These are phyloP conservation scores for Xerophyta viscosa DNA, from an alignment of 106 monocot genomes.

Conservation along the genomic window DNA sequence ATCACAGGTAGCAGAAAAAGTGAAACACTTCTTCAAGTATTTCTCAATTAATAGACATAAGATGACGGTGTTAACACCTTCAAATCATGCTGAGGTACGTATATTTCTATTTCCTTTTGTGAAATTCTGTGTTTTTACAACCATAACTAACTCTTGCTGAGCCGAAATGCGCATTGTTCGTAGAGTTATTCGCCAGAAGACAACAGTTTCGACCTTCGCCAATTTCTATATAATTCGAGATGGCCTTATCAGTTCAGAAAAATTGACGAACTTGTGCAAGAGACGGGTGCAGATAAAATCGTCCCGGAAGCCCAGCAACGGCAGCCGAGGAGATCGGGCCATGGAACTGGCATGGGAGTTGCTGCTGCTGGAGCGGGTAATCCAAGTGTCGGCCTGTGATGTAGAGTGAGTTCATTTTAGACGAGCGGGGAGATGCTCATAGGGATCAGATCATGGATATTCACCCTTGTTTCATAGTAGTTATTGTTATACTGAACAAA, in stretches of 20 bases:
- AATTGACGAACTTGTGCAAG: slow-evolving; percentile 70
- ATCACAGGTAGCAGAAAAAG: slow-evolving; percentile 83
- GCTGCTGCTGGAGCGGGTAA: slow-evolving; percentile 54
- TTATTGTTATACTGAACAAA: too few species aligned
- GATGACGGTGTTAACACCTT: slow-evolving; percentile 98
- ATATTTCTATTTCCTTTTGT: neutral
- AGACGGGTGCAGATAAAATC: slow-evolving; percentile 24
- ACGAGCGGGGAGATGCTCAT: too few species aligned
- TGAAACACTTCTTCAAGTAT: slow-evolving; percentile 98
- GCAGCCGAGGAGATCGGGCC: slow-evolving; percentile 2
- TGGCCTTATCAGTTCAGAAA: slow-evolving; percentile 98
- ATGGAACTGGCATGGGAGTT: slow-evolving; percentile 67
- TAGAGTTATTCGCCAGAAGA: slow-evolving; percentile 99
- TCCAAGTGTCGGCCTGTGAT: slow-evolving; percentile 39
- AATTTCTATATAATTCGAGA: slow-evolving; percentile 90
- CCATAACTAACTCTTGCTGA: too few species aligned
- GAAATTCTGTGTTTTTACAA: too few species aligned
- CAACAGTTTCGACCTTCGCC: slow-evolving; percentile 93
- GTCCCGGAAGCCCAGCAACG: neutral
- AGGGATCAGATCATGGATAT: too few species aligned
- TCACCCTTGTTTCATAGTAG: too few species aligned
- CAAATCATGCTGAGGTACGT: slow-evolving; percentile 92
- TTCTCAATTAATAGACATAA: slow-evolving; percentile 97
- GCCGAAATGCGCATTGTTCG: slow-evolving; percentile 1
- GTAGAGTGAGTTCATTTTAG: too few species aligned